These are phyloP conservation scores for Rhodotorula paludigena DNA, from an alignment of 768 basidiomycete genomes.

Conservation along the genomic window DNA sequence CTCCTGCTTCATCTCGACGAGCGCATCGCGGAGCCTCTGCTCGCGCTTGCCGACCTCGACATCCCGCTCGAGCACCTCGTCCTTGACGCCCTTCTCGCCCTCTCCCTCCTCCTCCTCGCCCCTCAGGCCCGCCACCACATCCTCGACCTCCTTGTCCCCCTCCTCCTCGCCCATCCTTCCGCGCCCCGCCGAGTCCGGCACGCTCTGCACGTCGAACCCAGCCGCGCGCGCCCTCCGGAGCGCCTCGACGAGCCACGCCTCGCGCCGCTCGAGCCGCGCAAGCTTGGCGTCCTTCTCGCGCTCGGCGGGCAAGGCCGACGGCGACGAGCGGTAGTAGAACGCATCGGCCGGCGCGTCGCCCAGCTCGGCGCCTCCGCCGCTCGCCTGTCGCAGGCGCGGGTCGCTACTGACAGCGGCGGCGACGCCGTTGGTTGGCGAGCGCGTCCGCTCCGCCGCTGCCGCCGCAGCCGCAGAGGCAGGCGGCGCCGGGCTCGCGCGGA, in stretches of 20 bases:
- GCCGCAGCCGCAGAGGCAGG: background rate
- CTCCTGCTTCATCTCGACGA: slow-evolving; percentile 79
- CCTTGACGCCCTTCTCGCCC: slow-evolving; percentile 47
- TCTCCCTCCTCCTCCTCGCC: background rate
- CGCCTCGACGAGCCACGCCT: slow-evolving; percentile 79
- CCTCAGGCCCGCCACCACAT: background rate
- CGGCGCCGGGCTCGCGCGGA: background rate
- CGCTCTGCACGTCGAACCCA: slow-evolving; percentile 69
- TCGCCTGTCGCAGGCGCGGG: background rate
- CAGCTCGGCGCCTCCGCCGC: background rate
- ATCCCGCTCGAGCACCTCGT: too few relatives aligned
- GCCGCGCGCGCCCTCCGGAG: slow-evolving; percentile 67
- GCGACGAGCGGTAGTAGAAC: slow-evolving; percentile 52
- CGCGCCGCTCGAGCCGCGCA: slow-evolving; percentile 67
- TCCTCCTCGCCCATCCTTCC: slow-evolving; percentile 33
- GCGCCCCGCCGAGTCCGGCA: slow-evolving; percentile 43
- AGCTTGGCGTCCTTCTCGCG: slow-evolving; percentile 53
- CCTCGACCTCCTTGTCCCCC: slow-evolving; percentile 41
- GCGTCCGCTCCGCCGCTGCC: background rate
- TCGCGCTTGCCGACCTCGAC: too few relatives aligned
- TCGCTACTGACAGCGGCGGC: background rate
- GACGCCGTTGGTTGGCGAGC: slow-evolving; percentile 53
- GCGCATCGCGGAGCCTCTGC: slow-evolving; percentile 55
- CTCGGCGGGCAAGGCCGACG: background rate
- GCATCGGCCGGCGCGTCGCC: slow-evolving; percentile 54